Percentiles rank a stretch among this genome's conserved stretches.
Conservation (phyloP, 78 protist genomes). For the Trichosphaerium sp. region DNA sequence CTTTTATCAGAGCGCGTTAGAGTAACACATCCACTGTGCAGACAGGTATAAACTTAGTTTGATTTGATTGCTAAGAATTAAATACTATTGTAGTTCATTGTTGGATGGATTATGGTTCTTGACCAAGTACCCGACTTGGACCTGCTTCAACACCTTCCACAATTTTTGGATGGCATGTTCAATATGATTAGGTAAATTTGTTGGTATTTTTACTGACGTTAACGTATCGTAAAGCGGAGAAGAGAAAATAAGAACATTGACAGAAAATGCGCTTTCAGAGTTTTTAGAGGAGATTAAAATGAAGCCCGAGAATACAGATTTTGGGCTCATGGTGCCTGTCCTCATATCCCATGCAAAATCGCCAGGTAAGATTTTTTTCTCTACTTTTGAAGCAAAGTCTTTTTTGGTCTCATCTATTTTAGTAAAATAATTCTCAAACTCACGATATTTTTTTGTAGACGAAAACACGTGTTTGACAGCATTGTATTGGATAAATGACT, state of each 20-base stretch:
- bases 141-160: conserved; percentile 65
- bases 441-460: too few species aligned
- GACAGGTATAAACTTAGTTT: too few species aligned
- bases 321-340: background rate
- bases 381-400: background rate
- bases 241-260: conserved; percentile 34
- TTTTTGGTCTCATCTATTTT: background rate
- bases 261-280: conserved; percentile 52
- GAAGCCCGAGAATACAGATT: background rate
- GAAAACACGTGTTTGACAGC: conserved; percentile 57
- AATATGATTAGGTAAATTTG: conserved; percentile 43
- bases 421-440: too few species aligned
- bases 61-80: too few species aligned
- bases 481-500: conserved; percentile 61
- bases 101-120: conserved; percentile 72
- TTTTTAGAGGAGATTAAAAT: conserved; percentile 57
- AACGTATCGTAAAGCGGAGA: too few species aligned
- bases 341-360: background rate
- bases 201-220: background rate
- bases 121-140: conserved; percentile 69
- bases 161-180: conserved; percentile 77
- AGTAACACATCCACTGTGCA: conserved; percentile 40
- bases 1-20: conserved; percentile 34
- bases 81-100: too few species aligned
- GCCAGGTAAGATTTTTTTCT: background rate